phyloP scores from a whole-genome alignment of 164 flowering plant species.

The Aristolochia contorta region DNA sequence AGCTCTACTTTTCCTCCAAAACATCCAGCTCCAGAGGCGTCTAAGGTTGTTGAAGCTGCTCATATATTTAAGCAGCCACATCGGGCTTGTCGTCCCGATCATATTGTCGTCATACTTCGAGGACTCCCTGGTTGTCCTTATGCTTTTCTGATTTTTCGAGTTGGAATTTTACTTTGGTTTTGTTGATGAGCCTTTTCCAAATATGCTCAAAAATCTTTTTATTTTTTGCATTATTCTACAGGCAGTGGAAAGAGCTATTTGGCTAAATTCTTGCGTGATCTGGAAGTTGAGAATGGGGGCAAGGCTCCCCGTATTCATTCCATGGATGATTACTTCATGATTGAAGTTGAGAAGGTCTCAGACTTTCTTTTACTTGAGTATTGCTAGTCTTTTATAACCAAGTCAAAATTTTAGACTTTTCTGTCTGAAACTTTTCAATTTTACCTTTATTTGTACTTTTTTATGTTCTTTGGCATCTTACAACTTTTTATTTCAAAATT shows the following conservation, averaged over 20 bases:
- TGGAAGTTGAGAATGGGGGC: constrained; percentile 93
- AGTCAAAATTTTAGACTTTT: neutral
- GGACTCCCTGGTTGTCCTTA: constrained; percentile 81
- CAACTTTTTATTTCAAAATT: neutral
- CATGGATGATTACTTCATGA: constrained; percentile 99
- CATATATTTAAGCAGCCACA: constrained; percentile 64
- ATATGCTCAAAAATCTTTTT: neutral
- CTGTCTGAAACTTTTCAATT: neutral
- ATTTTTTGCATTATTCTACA: constrained; percentile 11
- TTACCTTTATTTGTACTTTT: neutral
- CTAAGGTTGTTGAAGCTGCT: constrained; percentile 60
- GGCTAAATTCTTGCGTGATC: constrained; percentile 83
- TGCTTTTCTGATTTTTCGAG: neutral
- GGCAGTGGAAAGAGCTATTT: constrained; percentile 98
- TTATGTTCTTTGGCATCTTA: neutral
- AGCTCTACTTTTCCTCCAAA: constrained; percentile 22
- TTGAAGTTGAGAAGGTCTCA: constrained; percentile 91
- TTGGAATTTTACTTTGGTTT: neutral
- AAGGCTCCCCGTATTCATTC: constrained; percentile 86
- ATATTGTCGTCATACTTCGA: constrained; percentile 83
- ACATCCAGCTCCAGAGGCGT: constrained; percentile 34
- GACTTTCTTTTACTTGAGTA: neutral
- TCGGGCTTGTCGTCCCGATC: constrained; percentile 74
- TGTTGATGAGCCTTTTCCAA: neutral
- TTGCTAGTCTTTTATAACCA: neutral